Evolutionary conservation across 345 rosid species (phyloP).

Genomic region (Hibiscus trionum): DNA sequence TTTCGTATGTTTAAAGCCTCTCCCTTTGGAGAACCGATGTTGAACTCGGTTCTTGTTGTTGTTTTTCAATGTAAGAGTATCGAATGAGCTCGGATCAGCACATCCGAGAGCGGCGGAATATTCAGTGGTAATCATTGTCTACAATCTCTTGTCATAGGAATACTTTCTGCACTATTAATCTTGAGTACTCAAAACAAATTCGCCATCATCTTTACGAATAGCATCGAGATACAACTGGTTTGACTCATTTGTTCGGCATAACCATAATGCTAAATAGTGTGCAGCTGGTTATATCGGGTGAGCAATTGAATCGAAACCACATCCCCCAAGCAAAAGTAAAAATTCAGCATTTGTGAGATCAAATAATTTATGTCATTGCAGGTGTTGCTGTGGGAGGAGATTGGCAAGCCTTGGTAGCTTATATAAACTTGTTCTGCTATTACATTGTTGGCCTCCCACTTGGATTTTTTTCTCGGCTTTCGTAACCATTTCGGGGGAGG

Average conservation of each 20-base stretch:
- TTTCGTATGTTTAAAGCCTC: background rate
- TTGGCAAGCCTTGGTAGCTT: slow-evolving; percentile 92
- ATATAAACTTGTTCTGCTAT: slow-evolving; percentile 73
- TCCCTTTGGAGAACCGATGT: background rate
- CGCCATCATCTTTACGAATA: slow-evolving; percentile 58
- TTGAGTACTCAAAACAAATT: slow-evolving; percentile 49
- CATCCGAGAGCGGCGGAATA: slow-evolving; percentile 85
- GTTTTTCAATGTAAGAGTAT: slow-evolving; percentile 54
- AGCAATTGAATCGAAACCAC: background rate
- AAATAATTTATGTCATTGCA: slow-evolving; percentile 13
- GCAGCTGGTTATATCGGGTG: slow-evolving; percentile 86
- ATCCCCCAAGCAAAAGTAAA: no score
- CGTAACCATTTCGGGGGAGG: slow-evolving; percentile 54
- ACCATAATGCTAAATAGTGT: slow-evolving; percentile 79
- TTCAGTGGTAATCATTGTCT: slow-evolving; percentile 49
- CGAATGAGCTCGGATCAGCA: slow-evolving; percentile 86
- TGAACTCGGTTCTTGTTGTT: background rate
- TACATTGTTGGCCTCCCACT: slow-evolving; percentile 66
- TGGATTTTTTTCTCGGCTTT: slow-evolving; percentile 76
- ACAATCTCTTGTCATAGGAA: slow-evolving; percentile 49
- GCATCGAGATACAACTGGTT: slow-evolving; percentile 47
- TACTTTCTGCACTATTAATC: slow-evolving; percentile 37
- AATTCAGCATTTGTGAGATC: background rate
- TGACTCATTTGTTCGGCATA: slow-evolving; percentile 65
- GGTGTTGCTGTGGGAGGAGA: slow-evolving; percentile 97